A percentile compares a stretch with the other conserved stretches of the same genome.
Conservation (phyloP, 768 basidiomycete species). For the Chlorophyllum brunneum region DNA sequence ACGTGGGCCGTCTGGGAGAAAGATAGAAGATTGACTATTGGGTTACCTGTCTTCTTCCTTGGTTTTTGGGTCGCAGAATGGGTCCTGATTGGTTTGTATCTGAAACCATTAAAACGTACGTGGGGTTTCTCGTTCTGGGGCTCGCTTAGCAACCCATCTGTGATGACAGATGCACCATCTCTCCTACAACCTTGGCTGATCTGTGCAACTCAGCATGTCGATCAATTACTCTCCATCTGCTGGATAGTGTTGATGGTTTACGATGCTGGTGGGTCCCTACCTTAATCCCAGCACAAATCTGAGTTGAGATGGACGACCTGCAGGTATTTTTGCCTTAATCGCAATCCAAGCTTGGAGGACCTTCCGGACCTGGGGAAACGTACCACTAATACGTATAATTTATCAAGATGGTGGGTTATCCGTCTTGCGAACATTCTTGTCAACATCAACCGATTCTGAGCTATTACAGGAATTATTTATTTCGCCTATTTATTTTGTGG, state of each 20-base stretch:
- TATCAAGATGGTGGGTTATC: slow-evolving; percentile 9
- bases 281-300: not conserved
- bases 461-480: slow-evolving; percentile 13
- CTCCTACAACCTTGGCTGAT: not conserved
- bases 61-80: not conserved
- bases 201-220: not conserved
- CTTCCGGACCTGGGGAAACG: slow-evolving; percentile 4
- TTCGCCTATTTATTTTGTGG: slow-evolving; percentile 12
- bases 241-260: slow-evolving; percentile 10
- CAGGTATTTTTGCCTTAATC: slow-evolving; percentile 5
- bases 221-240: slow-evolving; percentile 1
- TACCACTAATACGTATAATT: slow-evolving; percentile 7
- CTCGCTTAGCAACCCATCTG: not conserved
- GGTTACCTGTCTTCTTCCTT: not conserved
- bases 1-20: slow-evolving; percentile 17
- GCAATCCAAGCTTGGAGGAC: slow-evolving; percentile 2
- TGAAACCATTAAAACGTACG: not conserved
- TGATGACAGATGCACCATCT: not conserved
- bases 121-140: not conserved
- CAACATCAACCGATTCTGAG: not conserved
- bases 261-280: slow-evolving; percentile 1
- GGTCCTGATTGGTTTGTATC: not conserved
- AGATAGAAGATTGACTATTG: not conserved
- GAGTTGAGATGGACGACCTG: not conserved
- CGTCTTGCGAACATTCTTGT: not conserved